Evolutionary conservation across 805 yeast species (phyloP).

Genomic region (Saturnispora zaruensis): DNA sequence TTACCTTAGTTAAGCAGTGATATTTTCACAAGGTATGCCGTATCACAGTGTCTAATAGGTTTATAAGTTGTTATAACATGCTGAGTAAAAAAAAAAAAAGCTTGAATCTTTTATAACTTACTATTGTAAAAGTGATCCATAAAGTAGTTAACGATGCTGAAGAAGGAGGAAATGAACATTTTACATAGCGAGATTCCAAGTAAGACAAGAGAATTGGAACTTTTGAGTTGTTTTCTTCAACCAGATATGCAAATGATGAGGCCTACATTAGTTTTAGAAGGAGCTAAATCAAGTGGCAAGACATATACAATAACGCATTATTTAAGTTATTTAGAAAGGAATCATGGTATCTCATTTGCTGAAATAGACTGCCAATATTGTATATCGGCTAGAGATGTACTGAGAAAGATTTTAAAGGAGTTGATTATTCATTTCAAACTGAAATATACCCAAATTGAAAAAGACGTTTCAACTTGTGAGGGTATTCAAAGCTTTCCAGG

Average conservation of each 20-base stretch:
- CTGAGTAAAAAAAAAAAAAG: not conserved
- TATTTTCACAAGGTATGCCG: not conserved
- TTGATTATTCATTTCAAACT: conserved; percentile 9
- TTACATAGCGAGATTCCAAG: conserved; percentile 13
- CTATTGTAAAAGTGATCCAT: not conserved
- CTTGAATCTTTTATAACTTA: not conserved
- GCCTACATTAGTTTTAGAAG: conserved; percentile 38
- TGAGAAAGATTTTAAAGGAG: conserved; percentile 32
- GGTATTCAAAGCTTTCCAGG: conserved; percentile 33
- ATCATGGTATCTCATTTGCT: conserved; percentile 21
- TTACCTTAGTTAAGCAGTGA: not conserved
- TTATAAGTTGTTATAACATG: not conserved
- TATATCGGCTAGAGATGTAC: conserved; percentile 32
- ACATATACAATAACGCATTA: conserved; percentile 31
- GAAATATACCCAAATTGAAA: conserved; percentile 6
- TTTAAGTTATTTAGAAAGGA: conserved; percentile 20
- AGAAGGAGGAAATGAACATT: not conserved
- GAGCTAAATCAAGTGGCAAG: conserved; percentile 43
- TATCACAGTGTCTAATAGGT: not conserved
- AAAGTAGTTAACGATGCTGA: conserved; percentile 5
- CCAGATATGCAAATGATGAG: conserved; percentile 24
- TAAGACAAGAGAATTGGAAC: conserved; percentile 30
- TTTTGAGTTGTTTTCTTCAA: conserved; percentile 31
- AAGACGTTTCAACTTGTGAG: conserved; percentile 27
- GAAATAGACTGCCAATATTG: conserved; percentile 39